These are phyloP conservation scores for Verruconis gallopava DNA, from an alignment of 2,329 filamentous ascomycete species.

Conservation along the genomic window DNA sequence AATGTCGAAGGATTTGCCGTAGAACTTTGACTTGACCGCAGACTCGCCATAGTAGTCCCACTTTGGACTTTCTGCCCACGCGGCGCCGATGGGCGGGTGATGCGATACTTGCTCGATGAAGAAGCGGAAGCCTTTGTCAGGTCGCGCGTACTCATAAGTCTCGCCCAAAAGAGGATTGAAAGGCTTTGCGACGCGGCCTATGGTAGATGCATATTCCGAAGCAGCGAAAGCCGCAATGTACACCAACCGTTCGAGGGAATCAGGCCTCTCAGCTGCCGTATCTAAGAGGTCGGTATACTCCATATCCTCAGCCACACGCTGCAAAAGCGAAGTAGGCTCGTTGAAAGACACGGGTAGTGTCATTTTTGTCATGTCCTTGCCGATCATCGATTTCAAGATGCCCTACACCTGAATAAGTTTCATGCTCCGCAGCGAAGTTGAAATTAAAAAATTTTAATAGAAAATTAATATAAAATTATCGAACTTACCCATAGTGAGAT, in stretches of 20 bases:
- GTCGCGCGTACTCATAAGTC: conserved; percentile 90
- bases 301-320: conserved; percentile 94
- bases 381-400: conserved; percentile 98
- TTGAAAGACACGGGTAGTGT: conserved; percentile 97
- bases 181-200: conserved; percentile 91
- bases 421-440: no score
- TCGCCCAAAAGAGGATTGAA: conserved; percentile 96
- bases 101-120: conserved; percentile 98
- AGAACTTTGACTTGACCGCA: conserved; percentile 90
- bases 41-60: conserved; percentile 98
- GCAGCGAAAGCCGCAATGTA: conserved; percentile 94
- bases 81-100: conserved; percentile 87
- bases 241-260: conserved; percentile 82
- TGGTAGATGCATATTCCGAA: conserved; percentile 93
- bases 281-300: conserved; percentile 92
- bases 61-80: conserved; percentile 78
- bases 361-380: conserved; percentile 99
- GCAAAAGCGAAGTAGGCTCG: conserved; percentile 88
- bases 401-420: conserved; percentile 42
- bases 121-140: conserved; percentile 96
- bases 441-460: no score
- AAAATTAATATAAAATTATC: no score
- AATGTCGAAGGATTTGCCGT: conserved; percentile 94
- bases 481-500: conserved; percentile 90
- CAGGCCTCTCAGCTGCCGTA: conserved; percentile 67